A percentile compares a stretch with the other conserved stretches of the same genome.
Evolutionary conservation across 148 eudicot genomes (phyloP).

Genomic region (Spergularia bocconei): DNA sequence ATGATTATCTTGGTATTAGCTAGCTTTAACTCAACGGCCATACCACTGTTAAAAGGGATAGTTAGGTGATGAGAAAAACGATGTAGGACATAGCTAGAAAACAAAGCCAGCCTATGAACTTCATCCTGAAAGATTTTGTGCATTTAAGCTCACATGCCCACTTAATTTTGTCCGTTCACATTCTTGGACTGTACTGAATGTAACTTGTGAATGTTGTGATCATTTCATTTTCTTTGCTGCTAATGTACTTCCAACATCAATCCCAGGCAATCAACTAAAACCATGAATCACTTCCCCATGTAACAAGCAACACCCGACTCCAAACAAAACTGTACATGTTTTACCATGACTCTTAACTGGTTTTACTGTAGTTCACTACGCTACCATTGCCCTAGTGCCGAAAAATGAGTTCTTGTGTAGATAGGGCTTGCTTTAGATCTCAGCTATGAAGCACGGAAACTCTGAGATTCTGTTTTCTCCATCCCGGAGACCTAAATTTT

Average conservation of each 20-base stretch:
- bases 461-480: no score
- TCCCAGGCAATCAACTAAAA: slow-evolving; percentile 25
- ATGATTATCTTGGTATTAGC: slow-evolving; percentile 16
- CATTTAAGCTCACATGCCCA: slow-evolving; percentile 23
- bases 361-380: background rate
- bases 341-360: background rate
- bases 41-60: slow-evolving; percentile 24
- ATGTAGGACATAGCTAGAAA: slow-evolving; percentile 16
- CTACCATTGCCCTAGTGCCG: background rate
- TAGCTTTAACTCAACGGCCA: slow-evolving; percentile 19
- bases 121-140: background rate
- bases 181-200: background rate
- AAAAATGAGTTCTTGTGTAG: background rate
- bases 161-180: slow-evolving; percentile 24
- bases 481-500: no score
- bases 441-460: background rate
- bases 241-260: background rate
- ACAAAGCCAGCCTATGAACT: background rate
- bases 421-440: background rate
- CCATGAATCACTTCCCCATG: slow-evolving; percentile 25
- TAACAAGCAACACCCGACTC: slow-evolving; percentile 1
- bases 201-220: slow-evolving; percentile 1
- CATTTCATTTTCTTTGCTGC: slow-evolving; percentile 3
- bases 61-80: slow-evolving; percentile 5
- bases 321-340: background rate